Percentiles rank a stretch among this genome's conserved stretches.
Evolutionary conservation across 139 green algal genomes (phyloP).

Genomic region (Edaphochlamys debaryana): DNA sequence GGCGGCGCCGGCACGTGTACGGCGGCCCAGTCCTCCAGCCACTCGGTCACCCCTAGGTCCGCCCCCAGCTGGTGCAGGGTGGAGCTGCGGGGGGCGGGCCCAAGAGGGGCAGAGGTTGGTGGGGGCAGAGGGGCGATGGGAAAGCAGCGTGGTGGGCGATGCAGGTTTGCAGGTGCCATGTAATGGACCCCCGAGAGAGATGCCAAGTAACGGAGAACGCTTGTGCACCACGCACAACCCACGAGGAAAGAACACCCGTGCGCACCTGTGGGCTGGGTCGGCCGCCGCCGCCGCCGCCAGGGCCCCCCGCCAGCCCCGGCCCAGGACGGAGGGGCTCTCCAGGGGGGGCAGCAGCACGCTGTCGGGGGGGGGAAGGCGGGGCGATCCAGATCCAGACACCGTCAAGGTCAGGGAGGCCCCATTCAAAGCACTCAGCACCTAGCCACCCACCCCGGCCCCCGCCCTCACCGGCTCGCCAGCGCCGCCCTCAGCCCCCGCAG

Average conservation of each 20-base stretch:
- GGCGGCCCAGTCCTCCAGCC: constrained; percentile 21
- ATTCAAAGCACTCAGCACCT: too few relatives aligned
- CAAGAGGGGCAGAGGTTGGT: too few relatives aligned
- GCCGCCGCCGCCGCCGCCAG: constrained; percentile 18
- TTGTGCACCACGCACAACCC: not conserved
- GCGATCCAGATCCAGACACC: too few relatives aligned
- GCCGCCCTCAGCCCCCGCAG: not conserved
- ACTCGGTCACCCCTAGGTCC: constrained; percentile 18
- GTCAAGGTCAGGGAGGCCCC: too few relatives aligned
- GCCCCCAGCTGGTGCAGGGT: constrained; percentile 52
- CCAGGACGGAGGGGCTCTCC: not conserved
- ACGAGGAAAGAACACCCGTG: not conserved
- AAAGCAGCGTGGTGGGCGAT: not conserved
- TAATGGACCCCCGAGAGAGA: too few relatives aligned
- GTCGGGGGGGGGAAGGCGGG: not conserved
- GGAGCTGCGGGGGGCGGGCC: too few relatives aligned
- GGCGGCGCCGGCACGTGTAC: not conserved
- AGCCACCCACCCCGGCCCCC: not conserved
- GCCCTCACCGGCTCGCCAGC: not conserved
- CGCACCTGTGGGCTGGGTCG: not conserved
- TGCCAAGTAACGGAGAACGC: too few relatives aligned
- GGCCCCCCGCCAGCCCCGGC: not conserved
- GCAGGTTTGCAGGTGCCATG: too few relatives aligned
- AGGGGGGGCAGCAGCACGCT: constrained; percentile 18
- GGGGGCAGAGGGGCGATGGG: too few relatives aligned